Evolutionary conservation across 1,284 basidiomycete species (phyloP).

Genomic region (Microbotryomycetes sp.): DNA sequence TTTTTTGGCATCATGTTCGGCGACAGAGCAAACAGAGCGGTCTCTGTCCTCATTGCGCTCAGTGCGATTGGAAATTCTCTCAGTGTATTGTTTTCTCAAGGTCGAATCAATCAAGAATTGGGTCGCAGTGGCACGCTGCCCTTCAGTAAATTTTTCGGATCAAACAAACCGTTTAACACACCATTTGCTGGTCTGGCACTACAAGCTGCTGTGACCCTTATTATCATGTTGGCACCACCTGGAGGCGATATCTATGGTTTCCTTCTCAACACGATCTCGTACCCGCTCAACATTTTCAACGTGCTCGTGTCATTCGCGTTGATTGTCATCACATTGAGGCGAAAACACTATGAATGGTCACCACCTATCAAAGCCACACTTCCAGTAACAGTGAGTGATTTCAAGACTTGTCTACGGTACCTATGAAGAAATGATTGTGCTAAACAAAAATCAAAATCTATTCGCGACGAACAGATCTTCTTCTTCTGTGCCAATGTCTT

Average conservation of each 20-base stretch:
- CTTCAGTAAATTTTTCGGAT: conserved; percentile 49
- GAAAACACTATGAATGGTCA: conserved; percentile 32
- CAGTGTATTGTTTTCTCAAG: conserved; percentile 46
- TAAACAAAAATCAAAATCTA: too few relatives aligned
- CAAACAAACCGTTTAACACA: conserved; percentile 49
- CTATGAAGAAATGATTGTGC: background rate
- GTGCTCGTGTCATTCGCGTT: conserved; percentile 35
- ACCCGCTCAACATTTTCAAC: conserved; percentile 39
- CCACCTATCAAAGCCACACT: conserved; percentile 37
- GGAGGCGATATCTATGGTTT: conserved; percentile 38
- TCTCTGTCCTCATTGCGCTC: conserved; percentile 53
- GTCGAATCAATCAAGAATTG: conserved; percentile 51
- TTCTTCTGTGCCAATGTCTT: conserved; percentile 38
- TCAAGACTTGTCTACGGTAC: background rate
- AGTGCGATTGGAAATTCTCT: conserved; percentile 47
- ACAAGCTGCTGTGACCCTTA: conserved; percentile 46
- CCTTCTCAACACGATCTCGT: conserved; percentile 31
- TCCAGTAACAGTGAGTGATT: conserved; percentile 26
- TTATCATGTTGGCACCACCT: conserved; percentile 51
- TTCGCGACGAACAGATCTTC: conserved; percentile 25
- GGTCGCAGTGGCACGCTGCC: conserved; percentile 54
- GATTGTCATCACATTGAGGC: conserved; percentile 33
- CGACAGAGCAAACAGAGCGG: conserved; percentile 46
- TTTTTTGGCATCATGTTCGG: conserved; percentile 54
- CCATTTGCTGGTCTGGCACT: conserved; percentile 49